These are phyloP conservation scores for Plantago coronopus DNA, from an alignment of 305 asterid genomes.

Conservation along the genomic window DNA sequence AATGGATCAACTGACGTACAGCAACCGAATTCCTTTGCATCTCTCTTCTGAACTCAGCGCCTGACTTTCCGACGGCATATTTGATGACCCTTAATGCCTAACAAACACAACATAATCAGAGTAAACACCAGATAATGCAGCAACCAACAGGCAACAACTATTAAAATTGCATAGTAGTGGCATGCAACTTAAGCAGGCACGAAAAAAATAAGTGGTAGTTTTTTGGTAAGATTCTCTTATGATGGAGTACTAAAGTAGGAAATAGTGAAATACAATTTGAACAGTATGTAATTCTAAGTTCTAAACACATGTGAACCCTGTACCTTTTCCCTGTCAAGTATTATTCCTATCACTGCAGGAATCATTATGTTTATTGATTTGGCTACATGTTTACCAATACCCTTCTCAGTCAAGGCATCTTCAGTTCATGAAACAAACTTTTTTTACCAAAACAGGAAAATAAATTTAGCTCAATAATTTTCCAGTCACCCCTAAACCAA, in stretches of 20 bases:
- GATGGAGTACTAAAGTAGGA: too few species aligned
- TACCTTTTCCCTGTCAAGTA: background rate
- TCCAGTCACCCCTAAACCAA: too few species aligned
- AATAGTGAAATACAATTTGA: too few species aligned
- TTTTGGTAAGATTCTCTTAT: too few species aligned
- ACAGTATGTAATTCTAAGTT: too few species aligned
- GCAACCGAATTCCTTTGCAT: conserved; percentile 94
- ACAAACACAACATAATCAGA: conserved; percentile 18
- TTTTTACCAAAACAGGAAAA: background rate
- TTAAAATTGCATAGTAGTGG: too few species aligned
- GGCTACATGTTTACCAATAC: background rate
- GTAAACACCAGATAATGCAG: conserved; percentile 5
- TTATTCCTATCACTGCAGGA: background rate
- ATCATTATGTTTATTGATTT: background rate
- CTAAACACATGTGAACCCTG: too few species aligned
- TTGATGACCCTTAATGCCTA: conserved; percentile 89
- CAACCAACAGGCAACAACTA: conserved; percentile 10
- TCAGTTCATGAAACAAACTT: background rate
- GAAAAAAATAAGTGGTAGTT: too few species aligned
- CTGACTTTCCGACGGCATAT: conserved; percentile 91
- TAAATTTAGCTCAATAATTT: too few species aligned
- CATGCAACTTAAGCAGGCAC: too few species aligned
- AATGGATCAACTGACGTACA: conserved; percentile 86
- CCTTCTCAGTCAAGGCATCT: background rate
- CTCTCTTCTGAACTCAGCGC: conserved; percentile 91